Conservation (phyloP, 805 yeast genomes). For the Dipodascus albidus region DNA sequence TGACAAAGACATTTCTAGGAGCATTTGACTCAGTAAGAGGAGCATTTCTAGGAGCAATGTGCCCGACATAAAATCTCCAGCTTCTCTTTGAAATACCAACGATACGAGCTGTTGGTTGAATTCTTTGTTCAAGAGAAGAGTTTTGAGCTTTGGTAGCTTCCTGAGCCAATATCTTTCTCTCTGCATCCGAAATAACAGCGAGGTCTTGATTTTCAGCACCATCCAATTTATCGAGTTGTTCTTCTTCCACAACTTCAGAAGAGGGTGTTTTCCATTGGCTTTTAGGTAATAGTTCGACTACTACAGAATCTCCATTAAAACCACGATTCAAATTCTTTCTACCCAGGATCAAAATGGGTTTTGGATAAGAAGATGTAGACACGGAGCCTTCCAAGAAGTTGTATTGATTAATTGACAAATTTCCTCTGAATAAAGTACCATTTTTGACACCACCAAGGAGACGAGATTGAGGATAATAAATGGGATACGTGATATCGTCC, state of each 20-base stretch:
- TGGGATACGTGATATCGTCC: slow-evolving; percentile 55
- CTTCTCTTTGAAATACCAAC: slow-evolving; percentile 83
- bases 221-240: slow-evolving; percentile 42
- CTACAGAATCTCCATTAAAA: slow-evolving; percentile 84
- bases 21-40: slow-evolving; percentile 40
- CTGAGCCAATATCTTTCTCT: slow-evolving; percentile 59
- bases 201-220: slow-evolving; percentile 36
- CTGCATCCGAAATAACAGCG: slow-evolving; percentile 47
- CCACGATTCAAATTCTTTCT: slow-evolving; percentile 79
- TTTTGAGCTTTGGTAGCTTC: slow-evolving; percentile 46
- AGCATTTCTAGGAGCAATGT: slow-evolving; percentile 68
- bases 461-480: slow-evolving; percentile 69
- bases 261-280: slow-evolving; percentile 84
- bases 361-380: slow-evolving; percentile 56
- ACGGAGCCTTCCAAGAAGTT: slow-evolving; percentile 84
- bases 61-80: slow-evolving; percentile 96
- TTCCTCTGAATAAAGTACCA: slow-evolving; percentile 82
- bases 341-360: slow-evolving; percentile 75
- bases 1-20: slow-evolving; percentile 67
- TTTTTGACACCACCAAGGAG: slow-evolving; percentile 83
- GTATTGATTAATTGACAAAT: slow-evolving; percentile 67
- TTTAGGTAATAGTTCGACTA: slow-evolving; percentile 79
- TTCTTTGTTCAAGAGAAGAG: slow-evolving; percentile 29
- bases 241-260: slow-evolving; percentile 67
- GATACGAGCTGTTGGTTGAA: slow-evolving; percentile 88